A percentile compares a stretch with the other conserved stretches of the same genome.
Conservation (phyloP, 1,284 basidiomycete species). For the Cutaneotrichosporon curvatum region DNA sequence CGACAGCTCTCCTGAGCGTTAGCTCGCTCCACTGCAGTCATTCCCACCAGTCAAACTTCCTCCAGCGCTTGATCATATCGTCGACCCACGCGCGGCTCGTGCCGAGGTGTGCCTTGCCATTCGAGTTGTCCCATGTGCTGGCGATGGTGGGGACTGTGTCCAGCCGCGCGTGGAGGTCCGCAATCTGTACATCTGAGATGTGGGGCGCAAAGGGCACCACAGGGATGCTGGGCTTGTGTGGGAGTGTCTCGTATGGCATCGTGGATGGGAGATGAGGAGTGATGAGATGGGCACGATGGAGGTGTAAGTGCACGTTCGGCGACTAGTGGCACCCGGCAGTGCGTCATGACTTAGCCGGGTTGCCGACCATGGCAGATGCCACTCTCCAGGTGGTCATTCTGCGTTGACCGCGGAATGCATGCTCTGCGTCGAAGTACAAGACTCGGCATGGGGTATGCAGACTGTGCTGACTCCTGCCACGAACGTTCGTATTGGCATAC, state of each 20-base stretch:
- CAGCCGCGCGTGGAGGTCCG: constrained; percentile 29
- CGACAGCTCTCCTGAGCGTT: constrained; percentile 21
- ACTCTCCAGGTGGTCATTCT: too few species aligned
- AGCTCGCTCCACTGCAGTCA: neutral
- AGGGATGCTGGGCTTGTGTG: constrained; percentile 23
- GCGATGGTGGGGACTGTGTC: constrained; percentile 17
- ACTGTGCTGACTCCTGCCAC: too few species aligned
- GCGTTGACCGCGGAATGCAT: too few species aligned
- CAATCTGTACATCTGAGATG: constrained; percentile 28
- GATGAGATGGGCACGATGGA: too few species aligned
- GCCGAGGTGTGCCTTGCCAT: constrained; percentile 18
- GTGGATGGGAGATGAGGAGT: neutral
- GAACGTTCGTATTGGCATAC: too few species aligned
- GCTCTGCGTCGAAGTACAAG: too few species aligned
- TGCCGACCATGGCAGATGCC: too few species aligned
- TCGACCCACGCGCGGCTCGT: constrained; percentile 23
- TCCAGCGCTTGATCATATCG: constrained; percentile 21
- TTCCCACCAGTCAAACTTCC: constrained; percentile 26
- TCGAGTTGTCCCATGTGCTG: constrained; percentile 36
- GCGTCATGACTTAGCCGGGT: too few species aligned
- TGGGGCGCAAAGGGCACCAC: constrained; percentile 25
- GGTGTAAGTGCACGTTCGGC: too few species aligned
- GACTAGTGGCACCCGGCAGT: too few species aligned
- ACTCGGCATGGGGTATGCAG: too few species aligned
- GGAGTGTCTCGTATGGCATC: constrained; percentile 14